These are phyloP conservation scores for Suillus plorans DNA, from an alignment of 768 basidiomycete genomes.

Conservation along the genomic window DNA sequence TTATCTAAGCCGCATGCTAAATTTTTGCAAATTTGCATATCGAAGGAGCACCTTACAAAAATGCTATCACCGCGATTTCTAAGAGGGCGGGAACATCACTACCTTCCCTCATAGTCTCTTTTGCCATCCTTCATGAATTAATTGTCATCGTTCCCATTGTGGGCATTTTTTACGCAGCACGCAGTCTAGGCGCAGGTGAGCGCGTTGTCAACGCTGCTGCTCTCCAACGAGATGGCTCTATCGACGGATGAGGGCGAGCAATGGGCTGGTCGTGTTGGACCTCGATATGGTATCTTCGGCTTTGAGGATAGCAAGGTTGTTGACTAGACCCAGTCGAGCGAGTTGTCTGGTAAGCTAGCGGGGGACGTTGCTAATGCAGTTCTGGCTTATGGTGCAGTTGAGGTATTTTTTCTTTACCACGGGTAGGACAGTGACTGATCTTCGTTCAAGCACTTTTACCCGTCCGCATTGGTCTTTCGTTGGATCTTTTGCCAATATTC, in stretches of 20 bases:
- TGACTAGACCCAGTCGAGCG: neutral
- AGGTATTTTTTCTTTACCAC: conserved; percentile 44
- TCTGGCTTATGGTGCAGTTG: conserved; percentile 77
- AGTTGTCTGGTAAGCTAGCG: conserved; percentile 47
- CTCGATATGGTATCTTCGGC: conserved; percentile 79
- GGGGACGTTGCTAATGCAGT: conserved; percentile 83
- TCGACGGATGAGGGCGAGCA: conserved; percentile 61
- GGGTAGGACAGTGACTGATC: neutral
- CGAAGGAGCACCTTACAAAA: conserved; percentile 50
- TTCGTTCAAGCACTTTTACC: conserved; percentile 54
- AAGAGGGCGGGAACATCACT: conserved; percentile 72
- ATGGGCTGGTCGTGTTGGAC: conserved; percentile 70
- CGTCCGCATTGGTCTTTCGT: conserved; percentile 64
- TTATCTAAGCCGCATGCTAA: too few species aligned
- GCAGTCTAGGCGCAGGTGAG: conserved; percentile 69
- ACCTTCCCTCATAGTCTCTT: conserved; percentile 70
- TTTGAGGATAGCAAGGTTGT: conserved; percentile 49
- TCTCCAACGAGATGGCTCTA: conserved; percentile 17
- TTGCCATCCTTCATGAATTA: conserved; percentile 81
- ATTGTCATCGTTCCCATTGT: conserved; percentile 79
- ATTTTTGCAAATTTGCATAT: too few species aligned
- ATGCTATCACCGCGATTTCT: conserved; percentile 59
- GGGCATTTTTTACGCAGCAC: conserved; percentile 69
- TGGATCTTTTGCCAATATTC: conserved; percentile 74
- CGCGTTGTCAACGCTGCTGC: conserved; percentile 48